A percentile compares a stretch with the other conserved stretches of the same genome.
phyloP scores from a whole-genome alignment of 2,329 filamentous ascomycete species.

The Fusarium graminum region DNA sequence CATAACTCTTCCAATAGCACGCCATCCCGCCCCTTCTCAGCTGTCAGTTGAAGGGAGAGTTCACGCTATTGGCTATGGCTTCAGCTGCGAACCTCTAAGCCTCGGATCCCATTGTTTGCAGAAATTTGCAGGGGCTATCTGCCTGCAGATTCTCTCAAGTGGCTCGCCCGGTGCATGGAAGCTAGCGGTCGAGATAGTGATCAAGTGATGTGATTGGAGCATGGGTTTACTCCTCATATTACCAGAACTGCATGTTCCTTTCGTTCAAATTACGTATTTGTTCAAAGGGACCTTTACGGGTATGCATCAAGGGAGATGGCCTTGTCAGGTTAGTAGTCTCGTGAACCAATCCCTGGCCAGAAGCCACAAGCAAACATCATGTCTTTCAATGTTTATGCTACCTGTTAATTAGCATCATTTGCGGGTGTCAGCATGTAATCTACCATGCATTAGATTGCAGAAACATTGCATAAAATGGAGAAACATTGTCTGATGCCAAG shows the following conservation, averaged over 20 bases:
- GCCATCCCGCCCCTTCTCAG: constrained; percentile 27
- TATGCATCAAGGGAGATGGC: constrained; percentile 19
- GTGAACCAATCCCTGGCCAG: constrained; percentile 18
- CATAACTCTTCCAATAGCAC: constrained; percentile 29
- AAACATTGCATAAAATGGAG: constrained; percentile 13
- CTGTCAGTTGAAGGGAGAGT: constrained; percentile 32
- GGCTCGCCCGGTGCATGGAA: constrained; percentile 17
- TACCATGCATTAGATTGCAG: constrained; percentile 21
- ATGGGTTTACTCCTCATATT: constrained; percentile 25
- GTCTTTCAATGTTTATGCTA: constrained; percentile 8
- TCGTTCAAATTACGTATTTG: constrained; percentile 14
- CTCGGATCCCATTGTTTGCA: constrained; percentile 21
- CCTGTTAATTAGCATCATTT: constrained; percentile 18
- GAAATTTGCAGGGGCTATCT: constrained; percentile 22
- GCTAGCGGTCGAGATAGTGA: constrained; percentile 20
- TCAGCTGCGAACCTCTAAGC: constrained; percentile 38
- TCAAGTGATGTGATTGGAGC: constrained; percentile 30
- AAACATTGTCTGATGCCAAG: constrained; percentile 9
- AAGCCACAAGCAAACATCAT: constrained; percentile 3
- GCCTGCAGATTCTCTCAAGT: constrained; percentile 23
- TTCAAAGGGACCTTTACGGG: constrained; percentile 17
- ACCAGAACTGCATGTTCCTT: constrained; percentile 17
- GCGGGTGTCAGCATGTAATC: constrained; percentile 13
- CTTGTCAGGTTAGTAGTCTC: constrained; percentile 12
- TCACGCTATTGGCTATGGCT: constrained; percentile 33